Base-by-base conservation (phyloP, 345 rosid species). In the Moringa oleifera region DNA sequence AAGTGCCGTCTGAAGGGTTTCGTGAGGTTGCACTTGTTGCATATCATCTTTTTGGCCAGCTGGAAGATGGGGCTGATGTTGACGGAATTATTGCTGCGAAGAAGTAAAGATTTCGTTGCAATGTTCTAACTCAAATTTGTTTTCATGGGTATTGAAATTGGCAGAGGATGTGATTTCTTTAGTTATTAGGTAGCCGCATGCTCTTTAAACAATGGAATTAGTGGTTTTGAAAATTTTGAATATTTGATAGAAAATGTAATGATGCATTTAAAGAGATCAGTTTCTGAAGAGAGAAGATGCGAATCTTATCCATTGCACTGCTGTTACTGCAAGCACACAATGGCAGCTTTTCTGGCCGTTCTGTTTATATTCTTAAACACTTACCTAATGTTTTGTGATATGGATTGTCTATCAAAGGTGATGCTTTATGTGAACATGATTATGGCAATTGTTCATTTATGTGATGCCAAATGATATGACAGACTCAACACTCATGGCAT, bases 1-100 rank as follows among this genome's bases (percentile, higher is more conserved):
- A 93, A 75, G 79, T 86, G 67, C 82, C 77, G 0, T 81, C 97
- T n/a, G 96, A 90, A 69, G 91, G 75, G 82, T 84, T 93, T 62
- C 85, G 71, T 21, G 96, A 84, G 77, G 83, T 90, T 68, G 91
- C 88, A 23, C 63, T 79, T 67, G 55, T 81, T 7, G 81, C 79
- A 18, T 93, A 83, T 49, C 68, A 53, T 55, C 74, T 90, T 23
- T 86, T 90, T 72, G 66, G 73, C 31, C 55, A 74, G 25, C 77
- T 77, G 25, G 69, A 57, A 18, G 91, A 79, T 58, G 89, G 73
- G 36, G 89, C 67, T 20, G 64, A 60, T 61, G 76, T 36, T 22
- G 66, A 67, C 61, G 71, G 70, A 66, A 68, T 51, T 61, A 13
- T 77, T 68, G 49, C 65, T 21, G 73, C 71, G 51, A 84, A 80